Percentiles rank a stretch among this genome's conserved stretches.
phyloP scores from a whole-genome alignment of 306 rosid genomes.

The Pueraria montana region DNA sequence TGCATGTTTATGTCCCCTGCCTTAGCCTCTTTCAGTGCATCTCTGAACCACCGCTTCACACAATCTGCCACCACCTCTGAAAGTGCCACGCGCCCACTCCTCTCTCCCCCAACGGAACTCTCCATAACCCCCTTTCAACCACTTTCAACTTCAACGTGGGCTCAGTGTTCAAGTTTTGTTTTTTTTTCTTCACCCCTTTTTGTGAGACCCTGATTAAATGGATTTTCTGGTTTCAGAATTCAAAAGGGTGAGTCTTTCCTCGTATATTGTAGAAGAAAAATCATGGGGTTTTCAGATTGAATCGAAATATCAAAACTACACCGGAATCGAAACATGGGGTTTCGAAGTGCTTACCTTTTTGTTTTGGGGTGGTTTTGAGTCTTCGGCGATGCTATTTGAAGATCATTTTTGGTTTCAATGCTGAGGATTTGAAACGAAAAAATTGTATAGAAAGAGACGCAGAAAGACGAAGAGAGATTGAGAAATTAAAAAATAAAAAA shows the following conservation, averaged over 20 bases:
- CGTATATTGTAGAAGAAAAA: not conserved
- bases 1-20: constrained; percentile 85
- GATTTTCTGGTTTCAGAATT: not conserved
- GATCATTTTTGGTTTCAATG: constrained; percentile 27
- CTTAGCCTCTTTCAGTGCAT: constrained; percentile 80
- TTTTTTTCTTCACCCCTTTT: not conserved
- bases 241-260: not conserved
- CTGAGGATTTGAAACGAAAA: not conserved
- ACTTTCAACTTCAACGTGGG: constrained; percentile 39
- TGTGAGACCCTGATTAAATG: not conserved
- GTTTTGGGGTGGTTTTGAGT: not conserved
- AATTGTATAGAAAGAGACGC: not conserved
- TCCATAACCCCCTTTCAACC: constrained; percentile 55
- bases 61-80: constrained; percentile 87
- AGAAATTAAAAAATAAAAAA: not conserved
- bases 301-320: not conserved
- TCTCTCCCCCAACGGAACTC: constrained; percentile 54
- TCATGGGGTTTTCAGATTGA: constrained; percentile 27
- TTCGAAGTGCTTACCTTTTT: constrained; percentile 33
- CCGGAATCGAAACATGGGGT: constrained; percentile 1
- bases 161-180: not conserved
- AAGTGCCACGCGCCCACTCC: constrained; percentile 58
- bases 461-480: not conserved
- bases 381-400: constrained; percentile 19
- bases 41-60: constrained; percentile 87